Evolutionary conservation across 305 asterid genomes (phyloP).

Genomic region (Solanum hybrid): DNA sequence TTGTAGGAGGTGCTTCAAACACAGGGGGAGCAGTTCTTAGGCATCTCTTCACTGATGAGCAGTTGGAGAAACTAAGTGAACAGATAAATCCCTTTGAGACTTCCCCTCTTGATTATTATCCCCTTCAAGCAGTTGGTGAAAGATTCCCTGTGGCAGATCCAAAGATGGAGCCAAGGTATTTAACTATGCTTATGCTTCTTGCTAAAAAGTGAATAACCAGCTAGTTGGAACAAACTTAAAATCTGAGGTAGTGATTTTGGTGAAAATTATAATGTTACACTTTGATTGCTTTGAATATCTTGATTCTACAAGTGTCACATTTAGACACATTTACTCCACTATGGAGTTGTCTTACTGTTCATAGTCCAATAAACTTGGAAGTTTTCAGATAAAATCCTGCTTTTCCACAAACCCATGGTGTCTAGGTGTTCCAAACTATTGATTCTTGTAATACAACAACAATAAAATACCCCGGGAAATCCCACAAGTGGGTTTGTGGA

Average conservation of each 20-base stretch:
- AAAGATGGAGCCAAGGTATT: slow-evolving; percentile 68
- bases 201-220: not conserved
- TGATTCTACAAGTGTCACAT: not conserved
- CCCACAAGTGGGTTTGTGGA: not conserved
- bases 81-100: slow-evolving; percentile 54
- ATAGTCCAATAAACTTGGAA: not conserved
- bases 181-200: not conserved
- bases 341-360: not conserved
- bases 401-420: not conserved
- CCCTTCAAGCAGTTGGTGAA: slow-evolving; percentile 64
- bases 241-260: not conserved
- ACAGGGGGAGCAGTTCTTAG: slow-evolving; percentile 94
- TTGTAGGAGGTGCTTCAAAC: slow-evolving; percentile 98
- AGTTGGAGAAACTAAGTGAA: slow-evolving; percentile 56
- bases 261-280: not conserved
- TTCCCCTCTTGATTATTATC: slow-evolving; percentile 78
- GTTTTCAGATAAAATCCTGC: not conserved
- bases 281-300: not conserved
- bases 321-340: not conserved
- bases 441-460: not conserved
- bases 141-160: slow-evolving; percentile 83
- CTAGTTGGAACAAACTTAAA: not conserved
- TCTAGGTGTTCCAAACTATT: not conserved
- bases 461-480: not conserved
- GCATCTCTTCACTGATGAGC: slow-evolving; percentile 63